Percentiles rank a stretch among this genome's conserved stretches.
Conservation (phyloP, 176 grass and related monocot genomes). For the Eremochloa ophiuroides region DNA sequence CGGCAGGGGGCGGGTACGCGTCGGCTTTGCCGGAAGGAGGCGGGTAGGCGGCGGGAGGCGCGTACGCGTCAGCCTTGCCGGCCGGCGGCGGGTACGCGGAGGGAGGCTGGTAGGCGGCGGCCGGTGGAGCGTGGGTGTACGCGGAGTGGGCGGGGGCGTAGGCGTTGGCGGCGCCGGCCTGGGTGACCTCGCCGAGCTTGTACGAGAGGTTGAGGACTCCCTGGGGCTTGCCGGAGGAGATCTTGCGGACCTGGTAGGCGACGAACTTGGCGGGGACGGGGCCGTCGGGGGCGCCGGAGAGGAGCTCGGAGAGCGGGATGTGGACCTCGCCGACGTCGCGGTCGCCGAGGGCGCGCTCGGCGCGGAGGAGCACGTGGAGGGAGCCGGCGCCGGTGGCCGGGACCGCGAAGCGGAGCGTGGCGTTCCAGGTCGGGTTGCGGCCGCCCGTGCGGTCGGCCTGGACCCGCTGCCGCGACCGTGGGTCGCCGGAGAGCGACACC, state of each 20-base stretch:
- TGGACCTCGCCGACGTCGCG: slow-evolving; percentile 76
- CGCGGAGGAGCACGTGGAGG: slow-evolving; percentile 59
- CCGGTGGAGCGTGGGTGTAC: slow-evolving; percentile 1
- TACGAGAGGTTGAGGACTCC: slow-evolving; percentile 85
- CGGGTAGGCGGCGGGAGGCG: neutral
- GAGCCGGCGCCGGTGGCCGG: slow-evolving; percentile 8
- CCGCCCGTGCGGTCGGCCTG: slow-evolving; percentile 52
- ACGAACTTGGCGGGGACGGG: slow-evolving; percentile 47
- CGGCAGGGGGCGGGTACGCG: neutral
- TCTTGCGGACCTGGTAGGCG: slow-evolving; percentile 65
- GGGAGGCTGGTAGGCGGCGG: slow-evolving; percentile 17
- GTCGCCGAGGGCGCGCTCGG: slow-evolving; percentile 67
- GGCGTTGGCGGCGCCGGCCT: neutral
- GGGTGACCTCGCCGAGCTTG: slow-evolving; percentile 52
- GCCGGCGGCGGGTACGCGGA: slow-evolving; percentile 13
- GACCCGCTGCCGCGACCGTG: slow-evolving; percentile 38
- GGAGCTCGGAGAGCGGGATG: slow-evolving; percentile 70
- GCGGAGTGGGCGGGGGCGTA: neutral
- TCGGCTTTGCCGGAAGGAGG: neutral
- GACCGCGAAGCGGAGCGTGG: slow-evolving; percentile 42
- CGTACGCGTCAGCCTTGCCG: slow-evolving; percentile 14
- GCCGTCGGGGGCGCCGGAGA: slow-evolving; percentile 33
- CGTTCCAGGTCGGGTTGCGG: slow-evolving; percentile 74
- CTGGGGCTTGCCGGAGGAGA: slow-evolving; percentile 60
- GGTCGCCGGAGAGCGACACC: slow-evolving; percentile 63